These are phyloP conservation scores for Pseudogymnoascus sp. DNA, from an alignment of 2,329 filamentous ascomycete species.

Conservation along the genomic window DNA sequence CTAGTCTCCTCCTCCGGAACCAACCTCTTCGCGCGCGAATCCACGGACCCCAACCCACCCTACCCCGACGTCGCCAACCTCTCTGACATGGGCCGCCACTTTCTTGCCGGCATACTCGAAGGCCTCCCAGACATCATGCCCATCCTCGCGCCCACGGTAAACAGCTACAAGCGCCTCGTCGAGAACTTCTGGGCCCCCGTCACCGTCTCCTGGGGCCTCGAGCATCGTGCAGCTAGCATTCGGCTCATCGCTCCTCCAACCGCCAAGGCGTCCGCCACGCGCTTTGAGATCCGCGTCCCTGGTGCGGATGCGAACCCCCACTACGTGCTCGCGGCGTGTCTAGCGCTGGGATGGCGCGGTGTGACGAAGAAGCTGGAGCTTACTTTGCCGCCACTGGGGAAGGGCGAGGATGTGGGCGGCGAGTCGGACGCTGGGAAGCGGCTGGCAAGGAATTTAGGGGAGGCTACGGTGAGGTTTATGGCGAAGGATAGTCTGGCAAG, in stretches of 20 bases:
- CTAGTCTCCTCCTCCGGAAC: conserved; percentile 66
- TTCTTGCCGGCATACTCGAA: conserved; percentile 81
- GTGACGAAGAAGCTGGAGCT: conserved; percentile 88
- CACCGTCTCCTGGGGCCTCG: conserved; percentile 92
- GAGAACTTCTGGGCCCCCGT: conserved; percentile 99
- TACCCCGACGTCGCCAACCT: conserved; percentile 71
- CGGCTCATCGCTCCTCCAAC: conserved; percentile 84
- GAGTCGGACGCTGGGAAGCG: conserved; percentile 61
- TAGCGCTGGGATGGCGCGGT: conserved; percentile 83
- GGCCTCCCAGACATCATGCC: conserved; percentile 95
- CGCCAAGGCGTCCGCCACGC: conserved; percentile 72
- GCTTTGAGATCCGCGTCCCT: conserved; percentile 86
- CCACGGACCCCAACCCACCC: conserved; percentile 59
- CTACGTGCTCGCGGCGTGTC: conserved; percentile 75
- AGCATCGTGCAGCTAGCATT: conserved; percentile 88
- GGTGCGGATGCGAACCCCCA: conserved; percentile 92
- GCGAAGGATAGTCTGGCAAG: conserved; percentile 75
- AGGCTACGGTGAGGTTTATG: conserved; percentile 74
- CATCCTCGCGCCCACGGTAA: conserved; percentile 84
- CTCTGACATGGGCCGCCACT: conserved; percentile 83
- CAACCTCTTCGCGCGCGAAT: conserved; percentile 73
- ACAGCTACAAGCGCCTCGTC: conserved; percentile 95
- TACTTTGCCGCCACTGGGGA: conserved; percentile 70
- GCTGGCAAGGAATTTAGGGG: conserved; percentile 74
- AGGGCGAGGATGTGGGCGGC: conserved; percentile 74